phyloP scores from a whole-genome alignment of 1,284 basidiomycete genomes.

The Apiotrichum siamense region DNA sequence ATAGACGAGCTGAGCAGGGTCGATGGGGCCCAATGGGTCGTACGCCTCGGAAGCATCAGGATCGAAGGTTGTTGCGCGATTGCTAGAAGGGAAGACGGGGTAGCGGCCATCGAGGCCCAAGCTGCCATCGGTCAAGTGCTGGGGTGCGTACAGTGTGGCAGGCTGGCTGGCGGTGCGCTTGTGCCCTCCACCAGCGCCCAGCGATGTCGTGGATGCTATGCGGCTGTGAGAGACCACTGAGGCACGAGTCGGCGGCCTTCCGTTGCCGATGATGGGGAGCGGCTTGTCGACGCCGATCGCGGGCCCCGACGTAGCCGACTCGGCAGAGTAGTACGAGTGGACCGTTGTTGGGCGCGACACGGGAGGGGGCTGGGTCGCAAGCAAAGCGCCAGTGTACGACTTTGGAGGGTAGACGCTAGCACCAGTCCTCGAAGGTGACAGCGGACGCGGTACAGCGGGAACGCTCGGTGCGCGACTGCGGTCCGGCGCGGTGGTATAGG shows the following conservation, averaged over 20 bases:
- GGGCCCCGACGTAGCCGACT: too few species aligned
- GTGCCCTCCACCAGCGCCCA: not conserved
- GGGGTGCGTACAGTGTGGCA: not conserved
- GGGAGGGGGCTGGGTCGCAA: not conserved
- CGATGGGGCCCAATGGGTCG: not conserved
- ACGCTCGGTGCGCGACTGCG: too few species aligned
- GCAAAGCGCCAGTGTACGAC: too few species aligned
- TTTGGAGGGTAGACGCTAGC: too few species aligned
- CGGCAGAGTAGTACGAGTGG: too few species aligned
- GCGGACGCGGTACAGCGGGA: too few species aligned
- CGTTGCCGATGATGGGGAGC: slow-evolving; percentile 13
- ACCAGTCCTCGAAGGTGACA: too few species aligned
- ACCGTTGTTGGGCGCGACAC: too few species aligned
- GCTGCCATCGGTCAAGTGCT: not conserved
- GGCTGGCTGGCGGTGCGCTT: not conserved
- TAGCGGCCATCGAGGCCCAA: slow-evolving; percentile 27
- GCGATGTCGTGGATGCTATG: not conserved
- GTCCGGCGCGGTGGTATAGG: too few species aligned
- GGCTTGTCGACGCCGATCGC: slow-evolving; percentile 26
- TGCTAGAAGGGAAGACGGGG: slow-evolving; percentile 23
- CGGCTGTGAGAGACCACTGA: not conserved
- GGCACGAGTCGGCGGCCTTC: not conserved
- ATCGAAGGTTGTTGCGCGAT: too few species aligned
- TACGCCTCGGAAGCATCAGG: not conserved
- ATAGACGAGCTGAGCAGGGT: not conserved